Percentiles rank a stretch among this genome's conserved stretches.
phyloP scores from a whole-genome alignment of 2,329 filamentous ascomycete genomes.

The Aspergillus versicolor region DNA sequence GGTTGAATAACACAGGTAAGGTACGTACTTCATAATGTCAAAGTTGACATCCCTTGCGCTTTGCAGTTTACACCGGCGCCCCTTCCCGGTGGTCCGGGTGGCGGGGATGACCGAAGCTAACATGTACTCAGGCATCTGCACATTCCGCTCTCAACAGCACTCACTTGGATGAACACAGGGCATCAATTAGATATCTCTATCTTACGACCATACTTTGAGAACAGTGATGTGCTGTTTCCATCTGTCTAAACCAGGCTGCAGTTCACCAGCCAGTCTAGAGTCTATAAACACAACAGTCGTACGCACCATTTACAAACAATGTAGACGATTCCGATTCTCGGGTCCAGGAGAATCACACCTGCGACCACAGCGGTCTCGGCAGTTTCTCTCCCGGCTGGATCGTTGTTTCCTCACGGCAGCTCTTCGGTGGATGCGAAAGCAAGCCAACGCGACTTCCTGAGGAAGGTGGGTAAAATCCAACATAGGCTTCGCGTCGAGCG shows the following conservation, averaged over 20 bases:
- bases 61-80: not conserved
- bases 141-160: not conserved
- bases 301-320: not conserved
- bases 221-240: not conserved
- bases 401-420: slow-evolving; percentile 28
- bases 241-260: not conserved
- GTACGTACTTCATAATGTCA: slow-evolving; percentile 2
- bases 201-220: not conserved
- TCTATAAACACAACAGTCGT: not conserved
- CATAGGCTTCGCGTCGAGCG: slow-evolving; percentile 75
- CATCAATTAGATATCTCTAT: not conserved
- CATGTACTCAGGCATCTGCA: not conserved
- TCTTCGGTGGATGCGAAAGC: slow-evolving; percentile 23
- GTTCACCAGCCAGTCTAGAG: not conserved
- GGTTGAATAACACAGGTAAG: not conserved
- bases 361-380: slow-evolving; percentile 38
- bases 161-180: not conserved
- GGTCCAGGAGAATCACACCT: slow-evolving; percentile 27
- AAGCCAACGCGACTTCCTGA: slow-evolving; percentile 27
- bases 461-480: slow-evolving; percentile 58
- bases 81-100: not conserved
- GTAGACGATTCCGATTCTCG: not conserved
- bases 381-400: slow-evolving; percentile 38
- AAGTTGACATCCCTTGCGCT: slow-evolving; percentile 5
- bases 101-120: not conserved